Percentiles rank a stretch among this genome's conserved stretches.
These are phyloP conservation scores for Hemileia vastatrix DNA, from an alignment of 1,284 basidiomycete genomes.

Conservation along the genomic window DNA sequence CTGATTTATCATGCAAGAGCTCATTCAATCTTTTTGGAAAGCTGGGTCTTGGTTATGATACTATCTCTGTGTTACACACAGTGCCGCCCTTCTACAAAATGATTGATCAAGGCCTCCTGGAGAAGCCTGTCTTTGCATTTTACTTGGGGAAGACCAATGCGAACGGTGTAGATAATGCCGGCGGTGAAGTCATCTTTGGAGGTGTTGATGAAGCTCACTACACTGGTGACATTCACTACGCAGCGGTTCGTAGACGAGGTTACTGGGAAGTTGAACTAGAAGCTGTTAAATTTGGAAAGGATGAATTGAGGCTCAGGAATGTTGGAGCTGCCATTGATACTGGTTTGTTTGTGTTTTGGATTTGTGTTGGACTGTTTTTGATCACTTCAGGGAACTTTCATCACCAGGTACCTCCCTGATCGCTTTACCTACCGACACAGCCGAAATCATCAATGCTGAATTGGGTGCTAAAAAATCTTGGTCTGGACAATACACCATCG, in stretches of 20 bases:
- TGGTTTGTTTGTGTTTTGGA: conserved; percentile 49
- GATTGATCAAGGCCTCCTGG: conserved; percentile 73
- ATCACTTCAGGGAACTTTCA: too few species aligned
- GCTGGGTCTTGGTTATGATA: conserved; percentile 88
- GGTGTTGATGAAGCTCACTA: conserved; percentile 75
- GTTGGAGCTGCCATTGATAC: conserved; percentile 89
- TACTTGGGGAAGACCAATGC: conserved; percentile 75
- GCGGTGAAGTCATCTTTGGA: conserved; percentile 87
- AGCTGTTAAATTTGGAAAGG: conserved; percentile 54
- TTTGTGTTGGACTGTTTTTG: background rate
- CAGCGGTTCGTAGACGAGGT: conserved; percentile 86
- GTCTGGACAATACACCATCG: conserved; percentile 89
- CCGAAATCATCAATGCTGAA: conserved; percentile 95
- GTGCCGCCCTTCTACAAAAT: conserved; percentile 92
- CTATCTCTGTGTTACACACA: conserved; percentile 89
- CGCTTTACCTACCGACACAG: conserved; percentile 81
- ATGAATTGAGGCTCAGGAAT: conserved; percentile 63
- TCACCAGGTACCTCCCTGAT: conserved; percentile 72
- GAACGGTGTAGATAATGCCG: conserved; percentile 51
- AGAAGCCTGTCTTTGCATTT: conserved; percentile 86
- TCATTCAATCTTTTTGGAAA: conserved; percentile 62
- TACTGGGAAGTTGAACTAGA: conserved; percentile 65
- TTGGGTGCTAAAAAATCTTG: conserved; percentile 77
- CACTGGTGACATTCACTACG: conserved; percentile 73
- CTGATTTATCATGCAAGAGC: conserved; percentile 52